A percentile compares a stretch with the other conserved stretches of the same genome.
phyloP scores from a whole-genome alignment of 1,139 yeast species.

The Debaryomyces coudertii region DNA sequence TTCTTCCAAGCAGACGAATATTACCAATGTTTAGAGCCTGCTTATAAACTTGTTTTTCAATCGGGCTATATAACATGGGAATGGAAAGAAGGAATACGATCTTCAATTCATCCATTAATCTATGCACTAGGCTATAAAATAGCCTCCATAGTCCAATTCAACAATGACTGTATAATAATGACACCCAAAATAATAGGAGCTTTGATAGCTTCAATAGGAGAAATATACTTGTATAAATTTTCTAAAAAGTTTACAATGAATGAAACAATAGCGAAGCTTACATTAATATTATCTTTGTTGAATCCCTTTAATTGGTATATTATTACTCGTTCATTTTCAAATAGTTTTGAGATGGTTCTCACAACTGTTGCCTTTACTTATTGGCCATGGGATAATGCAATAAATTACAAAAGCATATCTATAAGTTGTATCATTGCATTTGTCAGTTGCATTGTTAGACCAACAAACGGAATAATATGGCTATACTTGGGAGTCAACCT shows the following conservation, averaged over 20 bases:
- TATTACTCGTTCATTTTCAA: slow-evolving; percentile 82
- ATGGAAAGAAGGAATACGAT: slow-evolving; percentile 76
- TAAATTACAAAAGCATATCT: slow-evolving; percentile 20
- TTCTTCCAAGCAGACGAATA: slow-evolving; percentile 97
- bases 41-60: slow-evolving; percentile 73
- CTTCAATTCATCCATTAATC: slow-evolving; percentile 77
- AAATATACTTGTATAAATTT: slow-evolving; percentile 57
- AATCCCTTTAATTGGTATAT: slow-evolving; percentile 87
- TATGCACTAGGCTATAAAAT: slow-evolving; percentile 51
- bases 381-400: slow-evolving; percentile 65
- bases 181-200: slow-evolving; percentile 76
- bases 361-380: slow-evolving; percentile 69
- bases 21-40: slow-evolving; percentile 93
- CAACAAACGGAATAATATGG: slow-evolving; percentile 85
- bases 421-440: slow-evolving; percentile 49
- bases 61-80: slow-evolving; percentile 95
- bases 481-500: slow-evolving; percentile 49
- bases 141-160: slow-evolving; percentile 17
- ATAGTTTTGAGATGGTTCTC: slow-evolving; percentile 74
- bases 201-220: slow-evolving; percentile 71
- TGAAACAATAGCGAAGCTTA: slow-evolving; percentile 44
- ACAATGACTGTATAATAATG: slow-evolving; percentile 17
- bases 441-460: slow-evolving; percentile 69
- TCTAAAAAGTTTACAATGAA: slow-evolving; percentile 41
- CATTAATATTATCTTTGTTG: slow-evolving; percentile 56